These are phyloP conservation scores for Claviceps sp. DNA, from an alignment of 2,329 filamentous ascomycete species.

Conservation along the genomic window DNA sequence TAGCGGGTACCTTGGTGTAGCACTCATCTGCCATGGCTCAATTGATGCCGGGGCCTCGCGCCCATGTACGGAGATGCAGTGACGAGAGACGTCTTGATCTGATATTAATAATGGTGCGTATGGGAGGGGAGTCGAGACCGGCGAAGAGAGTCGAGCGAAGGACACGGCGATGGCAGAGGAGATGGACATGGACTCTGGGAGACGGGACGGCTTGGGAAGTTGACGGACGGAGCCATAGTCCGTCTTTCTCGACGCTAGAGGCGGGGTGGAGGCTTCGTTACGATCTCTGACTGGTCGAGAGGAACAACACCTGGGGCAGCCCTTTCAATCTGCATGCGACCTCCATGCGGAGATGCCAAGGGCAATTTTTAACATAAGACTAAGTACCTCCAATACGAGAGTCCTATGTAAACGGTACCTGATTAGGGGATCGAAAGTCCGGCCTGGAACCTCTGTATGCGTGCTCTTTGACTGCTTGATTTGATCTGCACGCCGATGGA, in stretches of 20 bases:
- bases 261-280: background rate
- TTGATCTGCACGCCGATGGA: no score
- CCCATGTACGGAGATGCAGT: constrained; percentile 25
- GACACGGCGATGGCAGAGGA: background rate
- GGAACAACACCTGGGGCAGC: background rate
- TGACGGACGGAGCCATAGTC: constrained; percentile 2
- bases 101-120: background rate
- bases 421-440: no score
- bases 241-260: background rate
- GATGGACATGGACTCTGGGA: background rate
- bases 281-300: background rate
- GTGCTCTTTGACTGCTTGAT: no score
- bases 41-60: constrained; percentile 27
- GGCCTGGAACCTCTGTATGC: no score
- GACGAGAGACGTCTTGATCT: background rate
- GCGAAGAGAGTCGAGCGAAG: background rate
- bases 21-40: constrained; percentile 35
- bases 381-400: no score
- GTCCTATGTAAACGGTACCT: no score
- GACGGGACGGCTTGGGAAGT: constrained; percentile 5
- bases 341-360: background rate
- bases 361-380: background rate
- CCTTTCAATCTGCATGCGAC: background rate
- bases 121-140: background rate
- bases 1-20: constrained; percentile 28